These are phyloP conservation scores for Purshia tridentata DNA, from an alignment of 306 rosid species.

Conservation along the genomic window DNA sequence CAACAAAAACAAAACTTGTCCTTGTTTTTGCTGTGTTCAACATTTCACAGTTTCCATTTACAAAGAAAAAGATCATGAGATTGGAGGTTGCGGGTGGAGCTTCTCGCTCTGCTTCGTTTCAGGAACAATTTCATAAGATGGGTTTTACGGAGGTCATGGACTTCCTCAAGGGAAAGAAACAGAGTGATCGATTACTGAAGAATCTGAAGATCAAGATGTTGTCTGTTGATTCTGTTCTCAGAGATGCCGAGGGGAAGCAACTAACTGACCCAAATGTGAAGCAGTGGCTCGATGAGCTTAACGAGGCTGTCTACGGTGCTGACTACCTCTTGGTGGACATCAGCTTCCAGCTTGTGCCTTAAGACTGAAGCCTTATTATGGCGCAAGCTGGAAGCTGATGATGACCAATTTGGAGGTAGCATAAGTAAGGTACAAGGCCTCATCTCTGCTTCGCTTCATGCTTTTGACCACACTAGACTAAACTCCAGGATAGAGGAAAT, in stretches of 20 bases:
- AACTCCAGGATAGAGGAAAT: too few species aligned
- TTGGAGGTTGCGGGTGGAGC: conserved; percentile 4
- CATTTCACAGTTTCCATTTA: background rate
- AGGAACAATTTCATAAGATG: conserved; percentile 9
- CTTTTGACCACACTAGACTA: too few species aligned
- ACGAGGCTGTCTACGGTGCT: conserved; percentile 5
- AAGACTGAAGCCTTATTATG: conserved; percentile 12
- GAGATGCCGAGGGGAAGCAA: conserved; percentile 41
- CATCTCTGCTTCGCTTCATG: too few species aligned
- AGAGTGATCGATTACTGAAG: background rate
- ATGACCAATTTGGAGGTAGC: background rate
- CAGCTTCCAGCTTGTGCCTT: too few species aligned
- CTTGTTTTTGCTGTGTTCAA: too few species aligned
- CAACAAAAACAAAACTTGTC: too few species aligned
- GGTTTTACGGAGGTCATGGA: conserved; percentile 17
- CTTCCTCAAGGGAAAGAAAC: background rate
- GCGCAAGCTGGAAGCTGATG: background rate
- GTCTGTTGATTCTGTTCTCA: conserved; percentile 22
- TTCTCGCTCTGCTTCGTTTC: background rate
- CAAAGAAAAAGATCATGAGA: background rate
- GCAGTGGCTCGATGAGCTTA: conserved; percentile 20
- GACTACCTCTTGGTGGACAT: conserved; percentile 40
- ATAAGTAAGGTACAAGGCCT: background rate
- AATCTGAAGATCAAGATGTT: conserved; percentile 13
- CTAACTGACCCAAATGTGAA: conserved; percentile 12